Percentiles rank a stretch among this genome's conserved stretches.
phyloP scores from a whole-genome alignment of 805 yeast species.

The Hermanozyma aechmeae region DNA sequence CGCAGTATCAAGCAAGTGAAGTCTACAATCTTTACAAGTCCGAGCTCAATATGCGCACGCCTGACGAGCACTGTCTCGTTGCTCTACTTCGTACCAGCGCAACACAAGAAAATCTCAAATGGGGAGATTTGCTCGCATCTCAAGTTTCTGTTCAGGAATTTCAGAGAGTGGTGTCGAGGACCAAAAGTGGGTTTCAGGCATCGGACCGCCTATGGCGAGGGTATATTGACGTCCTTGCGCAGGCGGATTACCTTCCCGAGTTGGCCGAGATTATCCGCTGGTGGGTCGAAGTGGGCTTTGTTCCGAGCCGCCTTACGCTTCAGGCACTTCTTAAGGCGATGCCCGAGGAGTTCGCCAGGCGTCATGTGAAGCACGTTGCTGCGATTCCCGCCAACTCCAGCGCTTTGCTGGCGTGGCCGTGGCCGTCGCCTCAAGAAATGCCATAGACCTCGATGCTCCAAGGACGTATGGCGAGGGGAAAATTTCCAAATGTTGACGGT shows the following conservation, averaged over 20 bases:
- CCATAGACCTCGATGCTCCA: no score
- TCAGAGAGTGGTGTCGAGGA: slow-evolving; percentile 25
- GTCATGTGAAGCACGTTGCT: slow-evolving; percentile 27
- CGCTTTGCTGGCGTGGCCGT: slow-evolving; percentile 8
- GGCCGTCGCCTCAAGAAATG: slow-evolving; percentile 6
- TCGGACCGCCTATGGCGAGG: slow-evolving; percentile 37
- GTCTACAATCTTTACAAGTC: slow-evolving; percentile 19
- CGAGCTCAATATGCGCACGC: slow-evolving; percentile 14
- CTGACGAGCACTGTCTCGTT: slow-evolving; percentile 22
- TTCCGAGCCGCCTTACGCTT: slow-evolving; percentile 33
- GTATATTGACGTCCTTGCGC: slow-evolving; percentile 43
- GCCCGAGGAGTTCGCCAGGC: slow-evolving; percentile 26
- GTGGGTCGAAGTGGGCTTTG: slow-evolving; percentile 41
- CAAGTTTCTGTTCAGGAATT: slow-evolving; percentile 56
- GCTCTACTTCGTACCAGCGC: slow-evolving; percentile 44
- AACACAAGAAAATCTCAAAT: slow-evolving; percentile 18
- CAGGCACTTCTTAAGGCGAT: slow-evolving; percentile 27
- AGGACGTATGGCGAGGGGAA: no score
- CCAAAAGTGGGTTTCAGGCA: slow-evolving; percentile 24
- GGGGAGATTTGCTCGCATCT: slow-evolving; percentile 48
- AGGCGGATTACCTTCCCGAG: slow-evolving; percentile 39
- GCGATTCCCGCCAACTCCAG: slow-evolving; percentile 3
- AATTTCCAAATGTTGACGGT: no score
- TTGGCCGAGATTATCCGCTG: slow-evolving; percentile 41
- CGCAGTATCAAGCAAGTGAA: slow-evolving; percentile 15